Percentiles rank a stretch among this genome's conserved stretches.
phyloP scores from a whole-genome alignment of 73 alveolate species.

The Symbiodinium natans region DNA sequence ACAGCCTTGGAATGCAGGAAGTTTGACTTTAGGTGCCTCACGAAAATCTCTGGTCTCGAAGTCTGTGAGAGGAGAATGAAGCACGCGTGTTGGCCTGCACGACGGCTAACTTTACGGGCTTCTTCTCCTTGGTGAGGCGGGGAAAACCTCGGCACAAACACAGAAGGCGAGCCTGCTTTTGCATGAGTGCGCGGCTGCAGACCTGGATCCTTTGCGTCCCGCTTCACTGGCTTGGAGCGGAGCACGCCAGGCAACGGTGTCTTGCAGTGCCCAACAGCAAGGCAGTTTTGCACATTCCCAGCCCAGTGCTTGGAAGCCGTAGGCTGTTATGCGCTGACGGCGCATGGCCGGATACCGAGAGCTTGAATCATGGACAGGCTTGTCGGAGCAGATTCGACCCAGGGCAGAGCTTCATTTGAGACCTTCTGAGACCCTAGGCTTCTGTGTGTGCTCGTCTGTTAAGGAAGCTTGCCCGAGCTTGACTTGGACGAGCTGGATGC shows the following conservation, averaged over 20 bases:
- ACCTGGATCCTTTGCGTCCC: conserved; percentile 82
- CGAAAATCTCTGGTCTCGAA: neutral
- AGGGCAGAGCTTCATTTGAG: too few species aligned
- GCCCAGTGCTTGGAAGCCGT: neutral
- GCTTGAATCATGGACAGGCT: neutral
- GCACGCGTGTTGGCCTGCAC: conserved; percentile 65
- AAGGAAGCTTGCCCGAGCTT: neutral
- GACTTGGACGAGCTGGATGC: neutral
- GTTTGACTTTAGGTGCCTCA: too few species aligned
- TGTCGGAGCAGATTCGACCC: too few species aligned
- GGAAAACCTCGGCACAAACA: too few species aligned
- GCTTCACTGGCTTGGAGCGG: conserved; percentile 74
- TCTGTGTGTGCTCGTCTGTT: neutral
- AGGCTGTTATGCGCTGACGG: conserved; percentile 69
- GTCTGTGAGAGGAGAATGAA: conserved; percentile 43
- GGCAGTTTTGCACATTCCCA: neutral
- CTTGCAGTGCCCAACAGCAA: too few species aligned
- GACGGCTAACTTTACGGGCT: conserved; percentile 32
- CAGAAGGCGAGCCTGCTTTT: too few species aligned
- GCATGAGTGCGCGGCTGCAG: neutral
- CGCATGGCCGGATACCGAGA: conserved; percentile 17
- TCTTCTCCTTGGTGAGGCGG: conserved; percentile 58
- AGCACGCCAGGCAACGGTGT: conserved; percentile 44
- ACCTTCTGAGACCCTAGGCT: neutral
- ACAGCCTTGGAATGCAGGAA: conserved; percentile 50